phyloP scores from a whole-genome alignment of 306 rosid genomes.

The Fragaria vesca region DNA sequence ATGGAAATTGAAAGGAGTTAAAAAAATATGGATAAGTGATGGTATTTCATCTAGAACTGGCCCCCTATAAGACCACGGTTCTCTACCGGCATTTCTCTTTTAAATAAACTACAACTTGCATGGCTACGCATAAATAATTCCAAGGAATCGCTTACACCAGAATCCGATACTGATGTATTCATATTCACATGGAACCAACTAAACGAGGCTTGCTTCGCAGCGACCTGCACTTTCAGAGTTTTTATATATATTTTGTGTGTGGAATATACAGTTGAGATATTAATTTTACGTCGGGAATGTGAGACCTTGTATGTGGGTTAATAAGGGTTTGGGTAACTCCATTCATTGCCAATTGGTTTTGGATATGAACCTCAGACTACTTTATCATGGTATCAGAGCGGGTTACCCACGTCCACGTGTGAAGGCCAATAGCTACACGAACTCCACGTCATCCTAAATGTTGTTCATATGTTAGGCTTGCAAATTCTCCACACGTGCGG shows the following conservation, averaged over 20 bases:
- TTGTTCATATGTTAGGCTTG: no score
- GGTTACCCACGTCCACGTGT: no score
- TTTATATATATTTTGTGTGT: not conserved
- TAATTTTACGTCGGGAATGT: no score
- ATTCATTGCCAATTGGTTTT: no score
- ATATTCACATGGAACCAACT: constrained; percentile 3
- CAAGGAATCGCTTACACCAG: not conserved
- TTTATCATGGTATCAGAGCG: no score
- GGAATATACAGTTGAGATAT: not conserved
- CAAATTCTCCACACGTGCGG: no score
- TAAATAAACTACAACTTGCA: not conserved
- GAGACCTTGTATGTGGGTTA: no score
- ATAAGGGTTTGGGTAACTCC: no score
- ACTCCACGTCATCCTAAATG: no score
- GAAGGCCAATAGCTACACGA: no score
- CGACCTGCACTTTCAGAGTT: not conserved
- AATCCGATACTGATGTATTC: constrained; percentile 2
- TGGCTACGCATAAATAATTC: not conserved
- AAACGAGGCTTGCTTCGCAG: not conserved
- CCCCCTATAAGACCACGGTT: constrained; percentile 13
- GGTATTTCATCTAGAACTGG: constrained; percentile 13
- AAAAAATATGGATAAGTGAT: not conserved
- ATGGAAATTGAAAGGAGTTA: constrained; percentile 7
- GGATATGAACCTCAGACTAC: no score
- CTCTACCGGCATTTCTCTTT: not conserved